Conservation (phyloP, 2,329 filamentous ascomycete genomes). For the Tolypocladium ophioglossoides region DNA sequence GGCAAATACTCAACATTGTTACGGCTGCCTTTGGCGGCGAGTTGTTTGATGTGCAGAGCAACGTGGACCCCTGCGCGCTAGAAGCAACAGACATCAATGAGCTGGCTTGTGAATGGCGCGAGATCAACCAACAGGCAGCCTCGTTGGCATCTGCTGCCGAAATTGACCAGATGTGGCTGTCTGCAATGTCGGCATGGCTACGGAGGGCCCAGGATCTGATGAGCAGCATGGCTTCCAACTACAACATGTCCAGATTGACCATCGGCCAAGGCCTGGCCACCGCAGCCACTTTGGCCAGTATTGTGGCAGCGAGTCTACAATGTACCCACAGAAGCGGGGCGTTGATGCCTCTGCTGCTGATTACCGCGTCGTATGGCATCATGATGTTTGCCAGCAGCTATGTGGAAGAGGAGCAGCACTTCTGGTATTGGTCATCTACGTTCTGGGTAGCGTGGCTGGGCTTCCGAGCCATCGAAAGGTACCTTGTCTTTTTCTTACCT, state of each 20-base stretch:
- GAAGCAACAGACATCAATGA: slow-evolving; percentile 34
- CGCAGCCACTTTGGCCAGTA: slow-evolving; percentile 15
- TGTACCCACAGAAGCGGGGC: slow-evolving; percentile 4
- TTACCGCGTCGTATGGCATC: slow-evolving; percentile 55
- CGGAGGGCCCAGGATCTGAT: slow-evolving; percentile 65
- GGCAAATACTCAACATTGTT: slow-evolving; percentile 69
- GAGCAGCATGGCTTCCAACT: slow-evolving; percentile 87
- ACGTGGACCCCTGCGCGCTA: slow-evolving; percentile 25
- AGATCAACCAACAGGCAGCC: slow-evolving; percentile 15
- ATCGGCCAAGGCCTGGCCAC: slow-evolving; percentile 30
- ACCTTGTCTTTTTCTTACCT: neutral
- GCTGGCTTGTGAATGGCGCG: slow-evolving; percentile 60
- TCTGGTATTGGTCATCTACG: slow-evolving; percentile 88
- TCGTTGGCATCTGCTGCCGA: slow-evolving; percentile 11
- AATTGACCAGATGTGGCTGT: slow-evolving; percentile 28
- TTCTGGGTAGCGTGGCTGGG: slow-evolving; percentile 54
- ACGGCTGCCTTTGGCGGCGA: slow-evolving; percentile 55
- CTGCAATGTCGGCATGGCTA: slow-evolving; percentile 49
- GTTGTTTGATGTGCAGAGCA: slow-evolving; percentile 25
- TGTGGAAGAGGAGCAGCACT: slow-evolving; percentile 96
- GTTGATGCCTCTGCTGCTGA: slow-evolving; percentile 33
- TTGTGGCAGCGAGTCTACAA: slow-evolving; percentile 4
- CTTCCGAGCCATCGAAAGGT: slow-evolving; percentile 34
- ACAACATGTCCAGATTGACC: slow-evolving; percentile 57
- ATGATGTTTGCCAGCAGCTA: slow-evolving; percentile 99